These are phyloP conservation scores for Leucoagaricus sp. DNA, from an alignment of 1,284 basidiomycete genomes.

Conservation along the genomic window DNA sequence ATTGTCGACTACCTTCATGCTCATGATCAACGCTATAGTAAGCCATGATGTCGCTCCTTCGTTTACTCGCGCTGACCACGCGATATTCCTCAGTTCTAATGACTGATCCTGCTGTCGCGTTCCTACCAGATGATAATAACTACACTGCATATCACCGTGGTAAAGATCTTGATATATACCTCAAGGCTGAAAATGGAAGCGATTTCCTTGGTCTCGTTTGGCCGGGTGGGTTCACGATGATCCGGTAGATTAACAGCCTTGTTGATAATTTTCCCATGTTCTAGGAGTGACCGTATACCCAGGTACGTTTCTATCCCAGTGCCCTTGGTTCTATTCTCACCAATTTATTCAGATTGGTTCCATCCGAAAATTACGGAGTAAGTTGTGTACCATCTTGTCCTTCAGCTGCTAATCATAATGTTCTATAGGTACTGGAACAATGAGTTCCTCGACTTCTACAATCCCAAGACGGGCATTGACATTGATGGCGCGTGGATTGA, in stretches of 20 bases:
- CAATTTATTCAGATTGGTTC: constrained; percentile 61
- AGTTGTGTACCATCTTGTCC: constrained; percentile 21
- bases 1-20: constrained; percentile 57
- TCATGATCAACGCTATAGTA: constrained; percentile 60
- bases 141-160: constrained; percentile 64
- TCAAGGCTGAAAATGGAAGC: constrained; percentile 65
- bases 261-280: neutral
- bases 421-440: constrained; percentile 57
- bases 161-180: constrained; percentile 53
- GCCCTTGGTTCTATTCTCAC: neutral
- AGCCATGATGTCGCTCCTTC: constrained; percentile 23
- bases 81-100: constrained; percentile 51
- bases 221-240: constrained; percentile 49
- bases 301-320: constrained; percentile 44
- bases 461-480: constrained; percentile 54
- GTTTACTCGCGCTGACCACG: neutral
- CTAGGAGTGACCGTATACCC: constrained; percentile 64
- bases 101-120: constrained; percentile 74
- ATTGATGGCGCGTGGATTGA: constrained; percentile 75
- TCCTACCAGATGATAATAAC: constrained; percentile 41
- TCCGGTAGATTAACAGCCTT: neutral
- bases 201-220: constrained; percentile 66
- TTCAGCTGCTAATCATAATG: neutral
- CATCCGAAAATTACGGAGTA: constrained; percentile 51
- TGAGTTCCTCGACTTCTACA: constrained; percentile 65